These are phyloP conservation scores for Hordeum vulgare DNA, from an alignment of 176 grass and related monocot genomes.

Conservation along the genomic window MorexV3_pseudomolecules_assembly NC_058522.1:431234601-431235100, in stretches of 20 bases:
- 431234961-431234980: background rate
- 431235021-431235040: background rate
- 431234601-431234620: conserved; percentile 98
- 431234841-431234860: background rate
- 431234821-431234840: background rate
- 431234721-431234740: background rate
- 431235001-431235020: background rate
- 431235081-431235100: background rate
- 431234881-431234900: background rate
- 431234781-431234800: background rate
- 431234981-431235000: background rate
- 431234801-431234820: background rate
- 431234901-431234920: background rate
- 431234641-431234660: conserved; percentile 71
- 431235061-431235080: background rate
- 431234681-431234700: background rate
- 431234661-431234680: conserved; percentile 2
- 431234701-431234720: background rate
- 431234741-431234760: background rate
- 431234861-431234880: background rate
- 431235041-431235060: background rate
- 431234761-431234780: background rate
- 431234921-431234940: background rate
- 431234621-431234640: conserved; percentile 99
- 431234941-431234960: background rate